phyloP scores from a whole-genome alignment of 768 basidiomycete species.

The Suillus variegatus region DNA sequence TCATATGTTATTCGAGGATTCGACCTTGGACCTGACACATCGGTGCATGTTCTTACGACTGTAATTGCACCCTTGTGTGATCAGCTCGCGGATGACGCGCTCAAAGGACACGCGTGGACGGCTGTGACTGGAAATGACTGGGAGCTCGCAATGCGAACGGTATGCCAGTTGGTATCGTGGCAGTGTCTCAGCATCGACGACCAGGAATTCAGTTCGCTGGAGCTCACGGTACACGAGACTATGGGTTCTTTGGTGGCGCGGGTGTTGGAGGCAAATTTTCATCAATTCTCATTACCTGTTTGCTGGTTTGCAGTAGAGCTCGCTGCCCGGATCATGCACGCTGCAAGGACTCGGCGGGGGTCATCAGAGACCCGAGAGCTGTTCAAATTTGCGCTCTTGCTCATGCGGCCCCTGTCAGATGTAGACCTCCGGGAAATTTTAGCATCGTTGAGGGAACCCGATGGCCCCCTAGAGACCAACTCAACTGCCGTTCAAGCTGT shows the following conservation, averaged over 20 bases:
- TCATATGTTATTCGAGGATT: constrained; percentile 40
- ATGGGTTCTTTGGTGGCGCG: constrained; percentile 38
- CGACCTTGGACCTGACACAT: constrained; percentile 44
- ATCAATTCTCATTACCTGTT: constrained; percentile 41
- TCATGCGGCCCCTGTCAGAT: constrained; percentile 54
- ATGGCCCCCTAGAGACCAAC: constrained; percentile 32
- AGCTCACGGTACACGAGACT: constrained; percentile 36
- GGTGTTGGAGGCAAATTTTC: constrained; percentile 38
- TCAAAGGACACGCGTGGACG: constrained; percentile 32
- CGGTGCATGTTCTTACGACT: constrained; percentile 43
- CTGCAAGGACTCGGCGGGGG: constrained; percentile 29
- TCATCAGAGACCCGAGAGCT: constrained; percentile 25
- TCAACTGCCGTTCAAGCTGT: constrained; percentile 44
- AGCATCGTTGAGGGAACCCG: constrained; percentile 19
- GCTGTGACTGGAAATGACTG: constrained; percentile 35
- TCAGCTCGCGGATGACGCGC: constrained; percentile 39
- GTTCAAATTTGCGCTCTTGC: constrained; percentile 33
- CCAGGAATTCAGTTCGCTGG: constrained; percentile 32
- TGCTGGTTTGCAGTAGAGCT: constrained; percentile 70
- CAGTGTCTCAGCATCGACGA: constrained; percentile 37
- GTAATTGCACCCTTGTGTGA: constrained; percentile 50
- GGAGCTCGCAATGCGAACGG: constrained; percentile 39
- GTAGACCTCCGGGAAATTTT: constrained; percentile 46
- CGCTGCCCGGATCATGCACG: constrained; percentile 38
- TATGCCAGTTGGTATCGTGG: constrained; percentile 51